Evolutionary conservation across 2,329 filamentous ascomycete genomes (phyloP).

Genomic region (Fusarium staphyleae): DNA sequence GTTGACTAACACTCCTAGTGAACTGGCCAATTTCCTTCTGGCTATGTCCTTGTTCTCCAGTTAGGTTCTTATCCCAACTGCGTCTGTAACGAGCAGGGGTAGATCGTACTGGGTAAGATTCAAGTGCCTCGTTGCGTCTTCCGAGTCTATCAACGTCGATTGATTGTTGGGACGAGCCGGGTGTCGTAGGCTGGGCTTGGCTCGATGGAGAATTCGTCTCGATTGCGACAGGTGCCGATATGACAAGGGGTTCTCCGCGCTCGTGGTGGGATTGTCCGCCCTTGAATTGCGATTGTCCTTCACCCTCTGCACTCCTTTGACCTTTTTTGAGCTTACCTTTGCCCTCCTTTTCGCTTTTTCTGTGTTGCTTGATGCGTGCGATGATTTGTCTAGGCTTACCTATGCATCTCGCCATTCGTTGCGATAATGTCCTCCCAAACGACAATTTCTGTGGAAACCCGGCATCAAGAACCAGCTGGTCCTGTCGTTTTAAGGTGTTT

Average conservation of each 20-base stretch:
- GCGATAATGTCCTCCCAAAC: background rate
- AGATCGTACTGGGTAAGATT: constrained; percentile 5
- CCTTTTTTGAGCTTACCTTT: background rate
- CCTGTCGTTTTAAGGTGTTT: background rate
- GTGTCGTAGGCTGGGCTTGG: background rate
- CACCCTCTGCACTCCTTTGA: background rate
- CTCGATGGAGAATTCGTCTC: background rate
- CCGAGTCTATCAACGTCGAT: background rate
- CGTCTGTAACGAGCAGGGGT: too few relatives aligned
- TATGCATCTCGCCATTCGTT: background rate
- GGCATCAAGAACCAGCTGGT: background rate
- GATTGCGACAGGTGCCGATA: background rate
- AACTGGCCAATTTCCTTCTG: background rate
- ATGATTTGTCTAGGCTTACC: constrained; percentile 4
- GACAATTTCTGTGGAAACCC: background rate
- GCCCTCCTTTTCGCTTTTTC: background rate
- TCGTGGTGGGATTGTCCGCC: background rate
- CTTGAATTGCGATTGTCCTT: background rate
- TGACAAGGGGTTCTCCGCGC: background rate
- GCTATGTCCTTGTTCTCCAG: too few relatives aligned
- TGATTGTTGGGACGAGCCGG: background rate
- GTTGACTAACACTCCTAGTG: background rate
- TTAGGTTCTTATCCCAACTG: too few relatives aligned
- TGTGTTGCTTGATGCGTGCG: background rate
- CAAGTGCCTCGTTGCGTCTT: background rate